Evolutionary conservation across 345 rosid genomes (phyloP), one percentile per base, ranked within the genome.

Genomic region (Cochlearia excelsa): DNA sequence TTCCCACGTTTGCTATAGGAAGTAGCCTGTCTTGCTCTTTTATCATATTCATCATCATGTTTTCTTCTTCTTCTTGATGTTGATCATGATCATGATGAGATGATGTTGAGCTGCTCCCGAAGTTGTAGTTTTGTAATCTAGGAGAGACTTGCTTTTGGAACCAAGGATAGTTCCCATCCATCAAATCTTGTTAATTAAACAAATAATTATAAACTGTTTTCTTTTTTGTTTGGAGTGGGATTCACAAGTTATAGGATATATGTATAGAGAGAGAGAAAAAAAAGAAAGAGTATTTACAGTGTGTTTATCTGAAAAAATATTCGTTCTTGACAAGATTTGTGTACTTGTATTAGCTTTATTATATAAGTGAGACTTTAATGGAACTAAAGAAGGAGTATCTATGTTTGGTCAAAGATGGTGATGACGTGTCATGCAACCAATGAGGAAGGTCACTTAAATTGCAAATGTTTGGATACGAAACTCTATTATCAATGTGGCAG

Each of bases 21-120:
- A 84, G 85, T 68, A 84, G 47, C 38, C 71, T 79, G 47, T 84
- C 90, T 70, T 84, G 90, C 69, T 84, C 90, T 59, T 82, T 84
- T 35, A 69, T 42, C 31, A 75, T 51, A 57, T 82, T 84, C 29
- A 69, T 42, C 31, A 75, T 51, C 60, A 69, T 43, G 46, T 58
- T 78, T 16, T 82, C 87, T 9, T 82, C 79, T 31, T 48, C 9
- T 45, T 64, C 26, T 5, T 39, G 35, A 33, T 33, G 54, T 3
- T 54, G 61, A 29, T 59, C 66, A 54, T 71, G 44, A 6, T 71
- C 50, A 54, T 68, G 42, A 16, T 70, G 38, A 55, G 40, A 27
- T 67, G 59, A 63, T 33, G 74, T 62, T 40, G 53, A 69, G 51
- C 60, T 57, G 37, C 70, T 57, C 26, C 5, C 70, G 46, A 64